Base-by-base conservation (phyloP, 345 rosid species). In the Gossypium mustelinum region DNA sequence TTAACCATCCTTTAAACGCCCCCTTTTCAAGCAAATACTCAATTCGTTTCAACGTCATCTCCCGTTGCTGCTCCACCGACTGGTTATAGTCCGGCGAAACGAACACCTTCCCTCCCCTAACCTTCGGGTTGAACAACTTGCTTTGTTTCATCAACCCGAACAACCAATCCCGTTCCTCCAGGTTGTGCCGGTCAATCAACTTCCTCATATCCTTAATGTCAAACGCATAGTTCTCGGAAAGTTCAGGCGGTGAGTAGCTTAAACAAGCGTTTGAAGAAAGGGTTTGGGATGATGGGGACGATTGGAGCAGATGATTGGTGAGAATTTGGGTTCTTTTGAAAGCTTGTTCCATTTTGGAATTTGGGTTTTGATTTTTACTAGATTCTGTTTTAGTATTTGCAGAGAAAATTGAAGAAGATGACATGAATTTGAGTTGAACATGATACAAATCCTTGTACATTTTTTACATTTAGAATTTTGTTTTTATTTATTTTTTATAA, bases 1-100 rank as follows among this genome's bases (percentile, higher is more conserved):
- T 94, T 77, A 94, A 78, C 94, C 95, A 94, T 1, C 95, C 94
- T 11, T 81, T 43, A 63, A 87, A 94, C 9, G 83, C 95, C 3
- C 94, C 95, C 62, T 70, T 81, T 50, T 89, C 97, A 2, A 78
- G 70, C 80, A 94, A 68, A 60, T 82, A 90, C 65, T 45, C 79
- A 69, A 94, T 85, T 75, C 97, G 81, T 72, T 68, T 88, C 98
- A 86, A 81, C 0, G 97, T 94, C 74, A 89, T 85, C 85, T 92
- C 97, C 12, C 98, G 81, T 79, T 94, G 98, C 68, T 90, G 97
- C 85, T 90, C 98, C 97, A 85, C 92, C 45, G 97, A 77, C 85
- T 92, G 98, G 79, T 92, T 92, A 67, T 81, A 92, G 73, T 92
- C 95, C 11, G 97, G 91, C 56, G 77, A 69, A 57, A 88, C 86